Evolutionary conservation across 2,329 filamentous ascomycete species (phyloP), one percentile per base, ranked within the genome.

Genomic region (Ascochyta pisi): DNA sequence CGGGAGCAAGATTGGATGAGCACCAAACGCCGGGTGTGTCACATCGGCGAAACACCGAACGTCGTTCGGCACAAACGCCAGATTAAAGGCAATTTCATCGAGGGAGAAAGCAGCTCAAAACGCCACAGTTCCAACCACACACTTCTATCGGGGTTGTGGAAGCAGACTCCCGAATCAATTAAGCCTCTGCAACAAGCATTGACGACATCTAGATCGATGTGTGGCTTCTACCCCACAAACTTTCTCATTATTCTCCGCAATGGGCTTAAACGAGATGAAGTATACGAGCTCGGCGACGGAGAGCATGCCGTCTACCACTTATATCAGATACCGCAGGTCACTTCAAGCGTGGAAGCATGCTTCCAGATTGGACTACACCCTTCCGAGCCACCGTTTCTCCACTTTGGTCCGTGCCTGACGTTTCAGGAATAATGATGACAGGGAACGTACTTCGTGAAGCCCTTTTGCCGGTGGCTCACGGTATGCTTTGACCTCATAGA

Each of bases 401-500:
- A 47, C 47, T 51, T 39, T 34, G 15, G 47, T 43, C 47, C 46
- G 53, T 56, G 53, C 47, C 23, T 10, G 15, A 34, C 33, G 53
- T 56, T 56, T 56, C 53, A 56, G 24, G 42, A 46, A 46, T 29
- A 41, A 13, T 3, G 26, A 34, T 15, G 16, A 22, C 46, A 35
- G 26, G 42, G 46, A 37, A n/a, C 35, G 40, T 34, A n/a, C 24
- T 29, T 50, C 23, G 8, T 22, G 3, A 29, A 23, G 22, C 35
- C 26, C 13, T 56, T 56, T 27, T 43, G 19, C 53, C 47, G 53
- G 53, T 51, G 53, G 53, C 23, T 31, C 37, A 31, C 41, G 24
- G 23, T 29, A 29, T 33, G 19, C 4, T 16, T 12, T 13, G 37
- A 38, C 29, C 42, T 47, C 37, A 42, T 31, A 24, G 37, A 46